Conservation (phyloP, 2,329 filamentous ascomycete species). For the Pseudonectria foliicola region DNA sequence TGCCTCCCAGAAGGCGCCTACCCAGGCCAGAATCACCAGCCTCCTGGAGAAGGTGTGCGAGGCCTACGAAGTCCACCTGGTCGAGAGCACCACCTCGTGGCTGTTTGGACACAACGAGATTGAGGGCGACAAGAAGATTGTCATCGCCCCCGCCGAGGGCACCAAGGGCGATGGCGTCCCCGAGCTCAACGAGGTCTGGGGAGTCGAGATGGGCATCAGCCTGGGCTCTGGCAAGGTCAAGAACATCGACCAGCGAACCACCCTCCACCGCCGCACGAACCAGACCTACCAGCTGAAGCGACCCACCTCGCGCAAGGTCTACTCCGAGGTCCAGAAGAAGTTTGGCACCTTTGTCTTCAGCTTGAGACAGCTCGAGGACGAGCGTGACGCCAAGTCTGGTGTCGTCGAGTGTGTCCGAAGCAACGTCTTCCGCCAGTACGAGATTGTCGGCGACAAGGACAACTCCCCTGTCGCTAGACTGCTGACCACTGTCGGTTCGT, state of each 20-base stretch:
- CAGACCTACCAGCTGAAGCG: slow-evolving; percentile 93
- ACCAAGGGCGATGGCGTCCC: slow-evolving; percentile 85
- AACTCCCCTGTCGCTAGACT: slow-evolving; percentile 75
- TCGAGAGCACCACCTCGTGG: slow-evolving; percentile 98
- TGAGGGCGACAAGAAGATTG: slow-evolving; percentile 95
- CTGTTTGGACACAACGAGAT: slow-evolving; percentile 96
- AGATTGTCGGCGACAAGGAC: slow-evolving; percentile 92
- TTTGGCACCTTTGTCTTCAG: slow-evolving; percentile 98
- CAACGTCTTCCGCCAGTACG: slow-evolving; percentile 90
- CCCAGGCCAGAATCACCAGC: slow-evolving; percentile 78
- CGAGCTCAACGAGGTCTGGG: slow-evolving; percentile 92
- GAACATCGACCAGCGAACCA: slow-evolving; percentile 77
- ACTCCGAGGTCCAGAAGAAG: slow-evolving; percentile 94
- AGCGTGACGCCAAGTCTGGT: slow-evolving; percentile 90
- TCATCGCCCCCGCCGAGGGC: slow-evolving; percentile 77
- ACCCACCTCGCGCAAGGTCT: slow-evolving; percentile 81
- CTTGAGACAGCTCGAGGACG: slow-evolving; percentile 91
- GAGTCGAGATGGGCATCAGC: slow-evolving; percentile 91
- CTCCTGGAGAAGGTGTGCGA: slow-evolving; percentile 89
- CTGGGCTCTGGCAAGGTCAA: slow-evolving; percentile 92
- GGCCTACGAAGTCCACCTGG: slow-evolving; percentile 82
- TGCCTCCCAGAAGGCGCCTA: slow-evolving; percentile 70
- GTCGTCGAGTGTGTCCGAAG: slow-evolving; percentile 93
- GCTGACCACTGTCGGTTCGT: slow-evolving; percentile 87
- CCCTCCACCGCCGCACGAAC: slow-evolving; percentile 85